These are phyloP conservation scores for Phytophthora cryptogea DNA, from an alignment of 352 stramenopile genomes.

Conservation along the genomic window DNA sequence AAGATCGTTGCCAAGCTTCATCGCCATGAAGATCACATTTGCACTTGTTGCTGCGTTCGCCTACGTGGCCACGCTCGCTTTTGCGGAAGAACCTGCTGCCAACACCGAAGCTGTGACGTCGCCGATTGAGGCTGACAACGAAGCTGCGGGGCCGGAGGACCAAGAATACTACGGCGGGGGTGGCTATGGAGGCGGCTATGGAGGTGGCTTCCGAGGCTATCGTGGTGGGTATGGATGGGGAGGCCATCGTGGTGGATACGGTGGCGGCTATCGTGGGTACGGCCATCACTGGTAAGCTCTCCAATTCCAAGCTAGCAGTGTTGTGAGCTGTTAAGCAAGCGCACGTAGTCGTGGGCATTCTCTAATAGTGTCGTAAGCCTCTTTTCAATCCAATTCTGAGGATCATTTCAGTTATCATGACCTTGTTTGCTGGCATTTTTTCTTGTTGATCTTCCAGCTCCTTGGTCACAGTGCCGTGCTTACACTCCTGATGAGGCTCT, in stretches of 20 bases:
- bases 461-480: too few relatives aligned
- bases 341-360: not conserved
- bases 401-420: too few relatives aligned
- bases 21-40: slow-evolving; percentile 1
- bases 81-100: slow-evolving; percentile 8
- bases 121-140: not conserved
- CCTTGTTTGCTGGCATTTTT: too few relatives aligned
- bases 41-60: slow-evolving; percentile 15
- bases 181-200: too few relatives aligned
- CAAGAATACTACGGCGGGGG: not conserved
- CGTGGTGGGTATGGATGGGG: not conserved
- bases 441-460: too few relatives aligned
- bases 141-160: not conserved
- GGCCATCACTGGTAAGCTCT: not conserved
- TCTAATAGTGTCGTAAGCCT: not conserved
- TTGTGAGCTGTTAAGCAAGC: not conserved
- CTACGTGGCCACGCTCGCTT: slow-evolving; percentile 12
- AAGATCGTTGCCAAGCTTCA: not conserved
- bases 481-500: too few relatives aligned
- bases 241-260: not conserved
- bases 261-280: slow-evolving; percentile 1
- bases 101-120: not conserved
- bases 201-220: slow-evolving; percentile 3
- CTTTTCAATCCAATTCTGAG: not conserved
- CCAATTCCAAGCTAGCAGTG: not conserved